Conservation (phyloP, 2,329 filamentous ascomycete genomes). For the Botrytis deweyae region DNA sequence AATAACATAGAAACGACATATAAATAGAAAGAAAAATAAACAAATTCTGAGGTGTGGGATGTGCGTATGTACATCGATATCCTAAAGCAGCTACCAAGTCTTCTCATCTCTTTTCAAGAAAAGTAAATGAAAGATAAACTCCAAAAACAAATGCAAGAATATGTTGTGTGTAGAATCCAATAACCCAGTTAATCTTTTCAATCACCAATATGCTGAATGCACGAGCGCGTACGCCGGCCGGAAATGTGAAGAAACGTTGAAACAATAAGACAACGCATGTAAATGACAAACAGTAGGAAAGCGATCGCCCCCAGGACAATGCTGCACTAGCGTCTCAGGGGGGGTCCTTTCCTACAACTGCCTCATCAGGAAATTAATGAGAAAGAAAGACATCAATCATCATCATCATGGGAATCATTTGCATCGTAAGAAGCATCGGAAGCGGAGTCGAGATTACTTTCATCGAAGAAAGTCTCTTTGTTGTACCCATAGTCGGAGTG, state of each 20-base stretch:
- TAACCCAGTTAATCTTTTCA: constrained; percentile 18
- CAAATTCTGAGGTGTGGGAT: neutral
- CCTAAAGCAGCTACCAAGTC: constrained; percentile 10
- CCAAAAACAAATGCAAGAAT: constrained; percentile 16
- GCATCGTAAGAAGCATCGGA: constrained; percentile 30
- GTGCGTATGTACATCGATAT: constrained; percentile 11
- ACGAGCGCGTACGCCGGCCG: constrained; percentile 10
- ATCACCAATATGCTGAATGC: constrained; percentile 16
- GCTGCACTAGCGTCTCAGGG: constrained; percentile 40
- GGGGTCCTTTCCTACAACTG: constrained; percentile 26
- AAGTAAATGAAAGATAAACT: constrained; percentile 3
- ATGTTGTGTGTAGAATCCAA: constrained; percentile 7
- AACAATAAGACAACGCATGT: constrained; percentile 19
- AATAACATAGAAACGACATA: neutral
- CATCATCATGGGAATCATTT: constrained; percentile 31
- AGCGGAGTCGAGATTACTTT: constrained; percentile 26
- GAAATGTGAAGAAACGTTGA: constrained; percentile 18
- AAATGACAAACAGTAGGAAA: constrained; percentile 20
- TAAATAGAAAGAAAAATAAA: neutral
- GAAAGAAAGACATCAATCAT: constrained; percentile 8
- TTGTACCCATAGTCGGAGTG: constrained; percentile 22
- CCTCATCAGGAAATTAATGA: constrained; percentile 23
- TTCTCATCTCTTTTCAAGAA: constrained; percentile 6
- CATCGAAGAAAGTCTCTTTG: constrained; percentile 12
- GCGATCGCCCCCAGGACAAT: constrained; percentile 29